These are phyloP conservation scores for Calonectria honghensis DNA, from an alignment of 2,329 filamentous ascomycete genomes.

Conservation along the genomic window DNA sequence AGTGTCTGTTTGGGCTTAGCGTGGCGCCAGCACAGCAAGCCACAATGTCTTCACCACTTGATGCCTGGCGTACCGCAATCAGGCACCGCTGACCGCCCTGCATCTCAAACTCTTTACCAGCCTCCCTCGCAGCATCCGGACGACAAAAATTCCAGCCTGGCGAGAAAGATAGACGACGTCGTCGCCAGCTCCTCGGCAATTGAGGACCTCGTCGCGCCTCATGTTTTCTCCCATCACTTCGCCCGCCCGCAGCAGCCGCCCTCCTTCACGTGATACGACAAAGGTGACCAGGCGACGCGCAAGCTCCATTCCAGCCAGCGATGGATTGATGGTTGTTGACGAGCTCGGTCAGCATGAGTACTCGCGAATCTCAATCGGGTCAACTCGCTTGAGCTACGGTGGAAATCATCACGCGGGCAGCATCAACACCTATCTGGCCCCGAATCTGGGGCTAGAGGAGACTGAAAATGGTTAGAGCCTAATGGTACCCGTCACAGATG, in stretches of 20 bases:
- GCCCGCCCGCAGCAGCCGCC: not conserved
- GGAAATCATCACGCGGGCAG: not conserved
- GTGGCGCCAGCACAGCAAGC: slow-evolving; percentile 18
- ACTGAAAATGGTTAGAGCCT: slow-evolving; percentile 6
- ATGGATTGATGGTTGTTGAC: not conserved
- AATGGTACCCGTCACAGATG: not conserved
- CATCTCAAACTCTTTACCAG: slow-evolving; percentile 19
- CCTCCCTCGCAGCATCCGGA: slow-evolving; percentile 8
- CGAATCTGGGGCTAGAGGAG: slow-evolving; percentile 4
- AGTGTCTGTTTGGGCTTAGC: slow-evolving; percentile 13
- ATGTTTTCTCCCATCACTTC: not conserved
- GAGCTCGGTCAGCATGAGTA: not conserved
- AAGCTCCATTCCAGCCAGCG: too few species aligned
- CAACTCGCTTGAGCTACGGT: not conserved
- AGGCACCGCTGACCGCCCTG: slow-evolving; percentile 19
- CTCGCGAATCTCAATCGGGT: not conserved
- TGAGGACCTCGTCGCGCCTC: not conserved
- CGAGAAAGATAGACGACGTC: not conserved
- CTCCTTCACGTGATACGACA: not conserved
- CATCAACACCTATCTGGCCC: not conserved
- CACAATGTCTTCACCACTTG: slow-evolving; percentile 14
- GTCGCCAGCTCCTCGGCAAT: not conserved
- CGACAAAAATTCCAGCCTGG: slow-evolving; percentile 14
- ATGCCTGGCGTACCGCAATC: slow-evolving; percentile 7
- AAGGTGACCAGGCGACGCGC: not conserved